Percentiles rank a stretch among this genome's conserved stretches.
These are phyloP conservation scores for Lodderomyces oxycetoniae DNA, from an alignment of 1,139 yeast species.

Conservation along the genomic window DNA sequence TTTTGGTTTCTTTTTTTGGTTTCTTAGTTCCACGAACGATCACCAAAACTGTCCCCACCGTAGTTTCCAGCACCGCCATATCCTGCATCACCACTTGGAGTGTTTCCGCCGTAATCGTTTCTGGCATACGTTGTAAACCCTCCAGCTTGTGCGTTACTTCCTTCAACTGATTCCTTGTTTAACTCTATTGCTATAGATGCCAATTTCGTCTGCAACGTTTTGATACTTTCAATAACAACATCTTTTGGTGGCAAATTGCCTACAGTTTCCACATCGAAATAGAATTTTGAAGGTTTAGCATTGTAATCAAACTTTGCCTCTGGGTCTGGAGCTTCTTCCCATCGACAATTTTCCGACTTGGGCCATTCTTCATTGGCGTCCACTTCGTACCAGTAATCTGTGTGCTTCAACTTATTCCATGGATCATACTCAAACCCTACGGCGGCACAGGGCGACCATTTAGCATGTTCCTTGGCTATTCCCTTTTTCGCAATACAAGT, in stretches of 20 bases:
- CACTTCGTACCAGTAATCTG: slow-evolving; percentile 95
- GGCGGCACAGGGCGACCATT: slow-evolving; percentile 98
- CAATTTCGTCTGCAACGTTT: slow-evolving; percentile 80
- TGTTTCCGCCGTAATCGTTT: slow-evolving; percentile 38
- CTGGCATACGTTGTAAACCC: slow-evolving; percentile 51
- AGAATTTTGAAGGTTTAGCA: slow-evolving; percentile 77
- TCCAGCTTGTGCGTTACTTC: slow-evolving; percentile 39
- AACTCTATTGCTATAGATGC: slow-evolving; percentile 86
- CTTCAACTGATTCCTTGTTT: slow-evolving; percentile 55
- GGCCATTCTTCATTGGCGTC: slow-evolving; percentile 94
- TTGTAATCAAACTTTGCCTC: slow-evolving; percentile 82
- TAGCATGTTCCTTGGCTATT: slow-evolving; percentile 96
- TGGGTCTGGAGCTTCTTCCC: slow-evolving; percentile 93
- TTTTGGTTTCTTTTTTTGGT: slow-evolving; percentile 1
- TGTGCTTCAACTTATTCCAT: slow-evolving; percentile 95
- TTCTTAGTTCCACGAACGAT: slow-evolving; percentile 13
- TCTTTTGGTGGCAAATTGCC: slow-evolving; percentile 88
- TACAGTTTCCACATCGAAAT: slow-evolving; percentile 86
- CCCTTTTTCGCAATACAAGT: slow-evolving; percentile 97
- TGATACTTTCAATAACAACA: slow-evolving; percentile 78
- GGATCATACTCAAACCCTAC: slow-evolving; percentile 98
- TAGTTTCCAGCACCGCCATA: slow-evolving; percentile 42
- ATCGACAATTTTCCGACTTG: slow-evolving; percentile 76
- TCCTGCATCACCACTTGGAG: slow-evolving; percentile 35
- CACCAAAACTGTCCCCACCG: slow-evolving; percentile 6